phyloP scores from a whole-genome alignment of 225 moss, liverwort and hornwort genomes.

The Antitrichia curtipendula region DNA sequence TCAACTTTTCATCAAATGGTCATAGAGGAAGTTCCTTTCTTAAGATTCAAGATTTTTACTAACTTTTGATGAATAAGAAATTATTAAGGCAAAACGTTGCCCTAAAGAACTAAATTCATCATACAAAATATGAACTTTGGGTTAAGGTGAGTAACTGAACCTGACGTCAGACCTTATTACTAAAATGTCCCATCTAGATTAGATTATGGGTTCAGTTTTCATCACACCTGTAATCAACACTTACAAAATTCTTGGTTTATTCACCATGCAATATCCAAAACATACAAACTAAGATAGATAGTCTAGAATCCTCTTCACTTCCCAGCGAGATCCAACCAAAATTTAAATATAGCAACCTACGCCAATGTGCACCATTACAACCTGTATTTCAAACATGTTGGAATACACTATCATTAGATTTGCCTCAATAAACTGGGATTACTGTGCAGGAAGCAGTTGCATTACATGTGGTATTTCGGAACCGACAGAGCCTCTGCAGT shows the following conservation, averaged over 20 bases:
- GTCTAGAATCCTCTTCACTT: too few relatives aligned
- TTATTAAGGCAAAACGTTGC: neutral
- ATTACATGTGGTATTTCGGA: neutral
- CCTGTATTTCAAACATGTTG: neutral
- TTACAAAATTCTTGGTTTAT: neutral
- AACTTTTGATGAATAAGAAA: neutral
- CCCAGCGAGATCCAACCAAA: neutral
- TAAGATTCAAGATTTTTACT: neutral
- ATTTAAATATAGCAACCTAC: neutral
- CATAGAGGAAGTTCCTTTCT: neutral
- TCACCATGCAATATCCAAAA: neutral
- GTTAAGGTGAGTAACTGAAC: neutral
- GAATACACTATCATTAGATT: neutral
- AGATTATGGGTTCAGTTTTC: neutral
- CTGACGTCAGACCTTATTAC: too few relatives aligned
- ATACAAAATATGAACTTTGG: neutral
- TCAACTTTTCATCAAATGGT: neutral
- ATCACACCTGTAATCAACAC: neutral
- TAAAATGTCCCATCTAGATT: neutral
- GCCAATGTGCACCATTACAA: neutral
- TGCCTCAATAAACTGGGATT: neutral
- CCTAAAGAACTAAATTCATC: neutral
- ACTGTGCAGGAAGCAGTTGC: conserved; percentile 1
- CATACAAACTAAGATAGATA: neutral
- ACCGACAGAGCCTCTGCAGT: neutral